phyloP scores from a whole-genome alignment of 495 filamentous ascomycete species.

The Poronia punctata region DNA sequence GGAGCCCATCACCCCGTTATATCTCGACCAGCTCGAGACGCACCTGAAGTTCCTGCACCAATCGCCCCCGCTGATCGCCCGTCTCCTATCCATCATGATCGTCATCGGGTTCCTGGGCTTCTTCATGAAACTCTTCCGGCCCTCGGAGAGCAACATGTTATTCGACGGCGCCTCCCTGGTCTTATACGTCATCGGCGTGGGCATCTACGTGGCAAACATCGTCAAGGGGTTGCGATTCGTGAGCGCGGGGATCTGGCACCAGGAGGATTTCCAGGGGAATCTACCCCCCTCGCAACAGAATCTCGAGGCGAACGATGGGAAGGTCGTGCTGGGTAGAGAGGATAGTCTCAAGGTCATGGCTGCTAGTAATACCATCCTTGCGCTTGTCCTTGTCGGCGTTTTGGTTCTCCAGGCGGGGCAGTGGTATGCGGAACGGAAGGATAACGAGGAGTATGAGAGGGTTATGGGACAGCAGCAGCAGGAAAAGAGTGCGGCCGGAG shows the following conservation, averaged over 20 bases:
- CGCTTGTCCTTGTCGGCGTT: slow-evolving; percentile 83
- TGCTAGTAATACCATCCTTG: slow-evolving; percentile 94
- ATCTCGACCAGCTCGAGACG: slow-evolving; percentile 72
- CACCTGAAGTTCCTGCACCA: slow-evolving; percentile 82
- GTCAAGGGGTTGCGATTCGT: slow-evolving; percentile 85
- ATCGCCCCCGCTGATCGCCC: slow-evolving; percentile 82
- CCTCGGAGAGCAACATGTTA: slow-evolving; percentile 86
- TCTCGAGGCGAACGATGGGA: slow-evolving; percentile 26
- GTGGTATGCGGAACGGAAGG: slow-evolving; percentile 97
- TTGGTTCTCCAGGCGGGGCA: slow-evolving; percentile 92
- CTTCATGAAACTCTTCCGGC: slow-evolving; percentile 85
- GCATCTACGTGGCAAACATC: slow-evolving; percentile 90
- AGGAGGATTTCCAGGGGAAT: slow-evolving; percentile 31
- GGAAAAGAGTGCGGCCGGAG: slow-evolving; percentile 23
- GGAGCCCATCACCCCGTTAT: slow-evolving; percentile 50
- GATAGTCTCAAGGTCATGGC: slow-evolving; percentile 84
- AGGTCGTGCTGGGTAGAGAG: slow-evolving; percentile 58
- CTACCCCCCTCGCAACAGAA: slow-evolving; percentile 34
- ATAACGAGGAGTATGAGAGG: slow-evolving; percentile 67
- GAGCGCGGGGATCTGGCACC: slow-evolving; percentile 48
- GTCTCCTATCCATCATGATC: slow-evolving; percentile 89
- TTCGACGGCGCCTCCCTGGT: slow-evolving; percentile 91
- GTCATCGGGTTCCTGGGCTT: slow-evolving; percentile 83
- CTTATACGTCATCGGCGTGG: slow-evolving; percentile 84
- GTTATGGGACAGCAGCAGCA: too few relatives aligned